A percentile compares a stretch with the other conserved stretches of the same genome.
phyloP scores from a whole-genome alignment of 331 rosid species.

The Spiraea crenata region DNA sequence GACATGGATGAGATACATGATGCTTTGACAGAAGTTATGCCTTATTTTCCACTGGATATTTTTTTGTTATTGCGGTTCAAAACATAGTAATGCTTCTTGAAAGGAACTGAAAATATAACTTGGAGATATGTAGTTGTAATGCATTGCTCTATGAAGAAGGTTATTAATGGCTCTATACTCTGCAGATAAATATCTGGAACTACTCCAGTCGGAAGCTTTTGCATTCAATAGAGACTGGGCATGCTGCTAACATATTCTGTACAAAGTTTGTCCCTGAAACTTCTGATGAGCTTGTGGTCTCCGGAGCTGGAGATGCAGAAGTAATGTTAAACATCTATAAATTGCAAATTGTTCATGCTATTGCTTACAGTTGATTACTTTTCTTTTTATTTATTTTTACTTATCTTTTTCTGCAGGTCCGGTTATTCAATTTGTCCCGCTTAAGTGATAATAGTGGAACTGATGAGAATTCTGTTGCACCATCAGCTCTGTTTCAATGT shows the following conservation, averaged over 20 bases:
- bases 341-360: constrained; percentile 1
- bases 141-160: not conserved
- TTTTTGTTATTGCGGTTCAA: not conserved
- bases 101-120: not conserved
- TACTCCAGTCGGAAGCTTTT: constrained; percentile 56
- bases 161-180: constrained; percentile 16
- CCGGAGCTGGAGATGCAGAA: constrained; percentile 99
- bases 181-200: constrained; percentile 96
- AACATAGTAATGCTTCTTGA: not conserved
- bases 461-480: constrained; percentile 51
- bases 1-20: not conserved
- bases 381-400: not conserved
- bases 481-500: constrained; percentile 75
- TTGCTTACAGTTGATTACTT: constrained; percentile 25
- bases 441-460: constrained; percentile 48
- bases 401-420: constrained; percentile 62
- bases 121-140: not conserved
- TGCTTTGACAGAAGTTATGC: not conserved
- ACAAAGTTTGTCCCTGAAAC: constrained; percentile 93
- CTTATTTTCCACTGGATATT: not conserved
- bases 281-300: constrained; percentile 88
- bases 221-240: constrained; percentile 92
- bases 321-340: constrained; percentile 40
- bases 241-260: constrained; percentile 88
- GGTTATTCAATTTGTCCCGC: constrained; percentile 75